Evolutionary conservation across 2,329 filamentous ascomycete genomes (phyloP), one percentile per base, ranked within the genome.

Genomic region (Ascochyta fabae): DNA sequence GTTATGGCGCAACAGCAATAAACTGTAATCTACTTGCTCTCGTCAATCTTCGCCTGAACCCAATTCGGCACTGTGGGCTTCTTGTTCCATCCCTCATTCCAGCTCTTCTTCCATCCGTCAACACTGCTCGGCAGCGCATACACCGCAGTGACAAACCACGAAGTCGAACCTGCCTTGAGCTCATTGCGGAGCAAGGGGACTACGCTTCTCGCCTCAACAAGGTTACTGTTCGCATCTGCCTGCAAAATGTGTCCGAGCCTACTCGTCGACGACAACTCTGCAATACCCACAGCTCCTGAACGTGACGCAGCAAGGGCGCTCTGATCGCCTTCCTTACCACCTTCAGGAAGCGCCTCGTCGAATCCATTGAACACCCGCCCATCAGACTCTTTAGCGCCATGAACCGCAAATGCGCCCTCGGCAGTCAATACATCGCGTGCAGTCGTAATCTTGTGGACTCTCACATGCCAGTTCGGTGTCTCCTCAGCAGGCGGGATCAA

Each of bases 171-270:
- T 40, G 80, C 78, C 48, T 78, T 77, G 33, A 92, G 71, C 24
- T 84, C 86, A 59, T 84, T 81, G 68, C 87, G 84, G 66, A 93
- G 74, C 27, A 87, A 87, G 23, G 90, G 90, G 63, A 93, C 84
- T 38, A 89, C 81, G 4, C 88, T 91, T 55, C 90, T 79, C 55
- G 86, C 86, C 76, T 91, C 87, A 2, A 92, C 80, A 31, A 93
- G 76, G 74, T 93, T 93, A 43, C 87, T 89, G 76, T 93, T 92
- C 6, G 90, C 89, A 70, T 93, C 90, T 10, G 89, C 88, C 53
- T 91, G 86, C 43, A 92, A 85, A 24, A 91, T 79, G 69, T 83
- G 86, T 3, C 89, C 89, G 49, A 74, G 76, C 19, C 88, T 80
- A 12, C 67, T 58, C 19, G 57, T 65, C 6, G 73, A 64, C 15